A percentile compares a stretch with the other conserved stretches of the same genome.
phyloP scores from a whole-genome alignment of 495 filamentous ascomycete species.

The Penicilliopsis zonata region DNA sequence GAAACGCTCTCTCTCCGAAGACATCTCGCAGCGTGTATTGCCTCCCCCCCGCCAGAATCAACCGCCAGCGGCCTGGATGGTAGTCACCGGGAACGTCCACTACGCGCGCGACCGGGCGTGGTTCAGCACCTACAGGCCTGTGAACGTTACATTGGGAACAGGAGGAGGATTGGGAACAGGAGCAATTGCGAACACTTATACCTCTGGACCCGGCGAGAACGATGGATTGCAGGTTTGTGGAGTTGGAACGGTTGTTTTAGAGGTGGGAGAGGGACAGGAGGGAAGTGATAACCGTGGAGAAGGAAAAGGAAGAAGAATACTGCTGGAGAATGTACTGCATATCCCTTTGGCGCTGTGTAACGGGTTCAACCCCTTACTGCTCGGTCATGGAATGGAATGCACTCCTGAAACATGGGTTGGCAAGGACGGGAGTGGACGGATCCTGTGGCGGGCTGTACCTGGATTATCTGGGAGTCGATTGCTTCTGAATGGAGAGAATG shows the following conservation, averaged over 20 bases:
- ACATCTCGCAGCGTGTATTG: too few species aligned
- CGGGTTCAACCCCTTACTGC: constrained; percentile 15
- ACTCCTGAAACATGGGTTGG: constrained; percentile 10
- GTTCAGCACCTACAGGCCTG: constrained; percentile 14
- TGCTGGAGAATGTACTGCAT: constrained; percentile 18
- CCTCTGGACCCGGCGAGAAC: constrained; percentile 14
- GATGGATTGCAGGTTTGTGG: constrained; percentile 14
- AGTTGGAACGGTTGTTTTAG: constrained; percentile 13
- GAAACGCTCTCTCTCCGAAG: too few species aligned
- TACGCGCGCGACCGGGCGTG: constrained; percentile 16
- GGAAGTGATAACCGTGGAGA: constrained; percentile 6
- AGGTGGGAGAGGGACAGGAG: constrained; percentile 3
- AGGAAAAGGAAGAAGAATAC: too few species aligned
- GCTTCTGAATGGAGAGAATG: constrained; percentile 10
- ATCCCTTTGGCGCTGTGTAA: constrained; percentile 19
- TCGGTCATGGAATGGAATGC: constrained; percentile 15
- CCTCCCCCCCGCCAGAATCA: too few species aligned
- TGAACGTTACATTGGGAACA: constrained; percentile 6
- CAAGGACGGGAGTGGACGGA: constrained; percentile 5
- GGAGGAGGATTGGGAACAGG: too few species aligned
- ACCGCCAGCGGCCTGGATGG: too few species aligned
- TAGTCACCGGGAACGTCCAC: constrained; percentile 17
- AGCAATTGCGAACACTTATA: too few species aligned
- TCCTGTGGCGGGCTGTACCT: constrained; percentile 11
- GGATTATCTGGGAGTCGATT: constrained; percentile 10